Base-by-base conservation (phyloP, 306 rosid genomes). In the Citrullus colocynthis region DNA sequence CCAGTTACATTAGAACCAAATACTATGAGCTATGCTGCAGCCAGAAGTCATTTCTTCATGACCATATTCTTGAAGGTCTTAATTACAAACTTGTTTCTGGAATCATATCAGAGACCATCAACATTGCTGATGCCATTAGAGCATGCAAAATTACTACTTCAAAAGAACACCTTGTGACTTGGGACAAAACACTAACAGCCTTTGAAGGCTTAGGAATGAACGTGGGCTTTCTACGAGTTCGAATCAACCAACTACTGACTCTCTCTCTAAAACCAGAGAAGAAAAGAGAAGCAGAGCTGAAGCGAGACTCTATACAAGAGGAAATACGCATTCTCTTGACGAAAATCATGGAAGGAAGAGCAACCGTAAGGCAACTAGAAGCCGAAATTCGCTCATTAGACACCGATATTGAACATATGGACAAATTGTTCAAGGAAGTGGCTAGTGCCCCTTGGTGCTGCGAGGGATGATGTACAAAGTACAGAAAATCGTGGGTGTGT, bases 81-180 rank as follows among this genome's bases (percentile, higher is more conserved):
- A 89, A 91, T 82, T 81, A 77, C 60, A 80, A 79, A 57, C 80
- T 91, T 12, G 82, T 78, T 7, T 82, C 85, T 20, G 91, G 91
- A 76, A 81, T 86, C 14, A 89, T 91, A 13, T 78, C 80, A 18
- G 90, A 91, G 83, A 88, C 88, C 2, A 70, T 82, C 44, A 86
- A 84, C 56, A 83, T 87, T 49, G 89, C 89, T 2, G 90, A 89
- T 67, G 96, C 84, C 85, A 89, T 91, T 72, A 82, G 80, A 80
- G 85, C 78, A 59, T 65, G 90, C 90, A 82, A 86, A 28, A 62
- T 82, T 20, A 75, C 76, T 65, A 87, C 82, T 59, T 64, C 89
- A 14, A 36, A 64, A 15, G 85, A 78, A 2, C 49, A 79, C 30
- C 79, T 87, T 34, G 52, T 32, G 5, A 73, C 75, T 5, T 91